Evolutionary conservation across 306 rosid species (phyloP).

Genomic region (Pterocarpus macrocarpus): DNA sequence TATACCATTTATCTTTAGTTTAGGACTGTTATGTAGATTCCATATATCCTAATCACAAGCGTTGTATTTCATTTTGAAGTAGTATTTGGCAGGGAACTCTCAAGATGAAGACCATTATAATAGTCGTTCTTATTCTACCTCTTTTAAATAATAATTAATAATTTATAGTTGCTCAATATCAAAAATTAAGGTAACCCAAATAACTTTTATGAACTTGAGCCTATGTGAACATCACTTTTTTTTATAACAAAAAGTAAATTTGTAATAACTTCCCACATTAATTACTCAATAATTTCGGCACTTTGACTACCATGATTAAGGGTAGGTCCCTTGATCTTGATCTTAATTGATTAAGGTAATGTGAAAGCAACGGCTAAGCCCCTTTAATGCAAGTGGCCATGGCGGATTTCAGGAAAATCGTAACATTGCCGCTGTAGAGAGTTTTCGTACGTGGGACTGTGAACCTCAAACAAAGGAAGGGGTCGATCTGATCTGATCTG

Average conservation of each 20-base stretch:
- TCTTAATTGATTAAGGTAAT: conserved; percentile 5
- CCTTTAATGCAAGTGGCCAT: conserved; percentile 3
- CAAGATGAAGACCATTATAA: no score
- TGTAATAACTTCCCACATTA: neutral
- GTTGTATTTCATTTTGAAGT: no score
- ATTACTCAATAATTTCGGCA: conserved; percentile 5
- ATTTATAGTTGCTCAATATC: neutral
- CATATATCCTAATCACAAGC: no score
- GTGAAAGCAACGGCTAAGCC: neutral
- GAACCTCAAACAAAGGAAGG: conserved; percentile 27
- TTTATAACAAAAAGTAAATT: neutral
- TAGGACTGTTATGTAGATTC: no score
- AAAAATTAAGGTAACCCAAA: neutral
- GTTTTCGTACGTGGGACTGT: conserved; percentile 27
- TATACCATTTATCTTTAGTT: no score
- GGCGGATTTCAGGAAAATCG: conserved; percentile 8
- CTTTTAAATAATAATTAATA: no score
- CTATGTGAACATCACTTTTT: neutral
- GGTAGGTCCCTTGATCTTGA: conserved; percentile 32
- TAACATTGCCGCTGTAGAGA: neutral
- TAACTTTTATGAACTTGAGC: neutral
- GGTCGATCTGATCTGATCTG: neutral
- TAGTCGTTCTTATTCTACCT: no score
- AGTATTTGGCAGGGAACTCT: no score
- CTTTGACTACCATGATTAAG: conserved; percentile 23